Evolutionary conservation across 345 rosid species (phyloP).

Genomic region (Clausena lansium): DNA sequence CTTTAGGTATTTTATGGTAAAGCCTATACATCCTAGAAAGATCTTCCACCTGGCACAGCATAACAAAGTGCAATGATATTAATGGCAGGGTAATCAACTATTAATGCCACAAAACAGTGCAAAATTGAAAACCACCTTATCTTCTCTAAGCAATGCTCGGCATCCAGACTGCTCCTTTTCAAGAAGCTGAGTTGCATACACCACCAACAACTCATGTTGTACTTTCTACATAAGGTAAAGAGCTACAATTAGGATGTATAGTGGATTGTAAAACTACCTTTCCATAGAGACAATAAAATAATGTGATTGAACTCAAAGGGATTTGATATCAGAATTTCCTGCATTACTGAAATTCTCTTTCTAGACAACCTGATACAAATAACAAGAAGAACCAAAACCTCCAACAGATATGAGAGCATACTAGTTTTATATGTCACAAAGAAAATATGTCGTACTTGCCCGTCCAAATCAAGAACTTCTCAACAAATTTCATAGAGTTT

Average conservation of each 20-base stretch:
- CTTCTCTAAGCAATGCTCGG: constrained; percentile 80
- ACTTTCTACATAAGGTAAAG: constrained; percentile 62
- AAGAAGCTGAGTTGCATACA: constrained; percentile 60
- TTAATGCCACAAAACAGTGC: neutral
- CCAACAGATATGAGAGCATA: neutral
- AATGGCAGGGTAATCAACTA: neutral
- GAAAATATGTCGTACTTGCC: neutral
- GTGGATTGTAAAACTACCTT: neutral
- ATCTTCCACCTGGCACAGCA: constrained; percentile 64
- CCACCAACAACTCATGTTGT: constrained; percentile 77
- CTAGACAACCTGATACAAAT: neutral
- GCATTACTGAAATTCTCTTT: neutral
- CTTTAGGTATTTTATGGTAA: constrained; percentile 61
- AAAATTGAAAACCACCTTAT: constrained; percentile 54
- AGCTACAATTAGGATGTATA: constrained; percentile 1
- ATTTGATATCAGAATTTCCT: neutral
- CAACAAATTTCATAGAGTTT: neutral
- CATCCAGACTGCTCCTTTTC: constrained; percentile 96
- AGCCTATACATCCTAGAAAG: constrained; percentile 97
- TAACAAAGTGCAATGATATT: neutral
- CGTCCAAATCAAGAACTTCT: neutral
- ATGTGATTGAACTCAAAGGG: neutral
- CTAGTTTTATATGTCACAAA: neutral
- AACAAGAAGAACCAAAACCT: neutral
- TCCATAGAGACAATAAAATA: neutral